These are phyloP conservation scores for Aureobasidium sp. DNA, from an alignment of 2,329 filamentous ascomycete genomes.

Conservation along the genomic window DNA sequence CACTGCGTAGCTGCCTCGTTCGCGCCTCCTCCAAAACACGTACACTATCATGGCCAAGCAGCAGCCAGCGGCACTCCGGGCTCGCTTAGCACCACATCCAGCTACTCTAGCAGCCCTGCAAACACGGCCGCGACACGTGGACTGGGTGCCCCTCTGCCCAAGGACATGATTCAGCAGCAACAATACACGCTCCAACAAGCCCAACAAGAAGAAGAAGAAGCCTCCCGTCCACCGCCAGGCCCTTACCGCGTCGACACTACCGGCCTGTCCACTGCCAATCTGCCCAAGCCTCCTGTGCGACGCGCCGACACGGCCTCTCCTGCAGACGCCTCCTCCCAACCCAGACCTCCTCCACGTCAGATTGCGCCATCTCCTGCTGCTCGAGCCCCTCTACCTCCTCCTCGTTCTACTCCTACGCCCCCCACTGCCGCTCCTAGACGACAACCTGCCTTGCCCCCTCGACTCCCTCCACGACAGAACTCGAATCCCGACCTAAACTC, in stretches of 20 bases:
- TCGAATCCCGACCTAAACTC: conserved; percentile 40
- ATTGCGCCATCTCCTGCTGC: conserved; percentile 17
- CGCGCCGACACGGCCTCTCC: conserved; percentile 26
- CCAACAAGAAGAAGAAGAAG: conserved; percentile 26
- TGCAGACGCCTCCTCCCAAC: conserved; percentile 11
- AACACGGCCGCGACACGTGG: conserved; percentile 28
- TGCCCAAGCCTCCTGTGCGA: conserved; percentile 62
- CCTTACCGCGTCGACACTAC: conserved; percentile 63
- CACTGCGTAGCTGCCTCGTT: conserved; percentile 50
- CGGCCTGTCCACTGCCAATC: conserved; percentile 56
- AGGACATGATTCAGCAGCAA: conserved; percentile 29
- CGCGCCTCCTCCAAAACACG: conserved; percentile 67
- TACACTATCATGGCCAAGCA: conserved; percentile 39
- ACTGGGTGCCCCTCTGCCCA: conserved; percentile 35
- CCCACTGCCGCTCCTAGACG: conserved; percentile 24
- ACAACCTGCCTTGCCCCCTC: conserved; percentile 54
- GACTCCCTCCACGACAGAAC: conserved; percentile 61
- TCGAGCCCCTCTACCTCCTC: conserved; percentile 19
- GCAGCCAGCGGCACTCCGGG: conserved; percentile 24
- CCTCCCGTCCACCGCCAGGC: conserved; percentile 43
- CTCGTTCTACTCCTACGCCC: conserved; percentile 18
- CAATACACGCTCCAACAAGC: conserved; percentile 28
- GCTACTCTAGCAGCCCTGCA: neutral
- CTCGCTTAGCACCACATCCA: neutral
- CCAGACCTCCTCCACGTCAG: conserved; percentile 17